Percentiles rank a stretch among this genome's conserved stretches.
These are phyloP conservation scores for Coix lacrymajobi DNA, from an alignment of 176 grass and related monocot species.

Conservation along the genomic window DNA sequence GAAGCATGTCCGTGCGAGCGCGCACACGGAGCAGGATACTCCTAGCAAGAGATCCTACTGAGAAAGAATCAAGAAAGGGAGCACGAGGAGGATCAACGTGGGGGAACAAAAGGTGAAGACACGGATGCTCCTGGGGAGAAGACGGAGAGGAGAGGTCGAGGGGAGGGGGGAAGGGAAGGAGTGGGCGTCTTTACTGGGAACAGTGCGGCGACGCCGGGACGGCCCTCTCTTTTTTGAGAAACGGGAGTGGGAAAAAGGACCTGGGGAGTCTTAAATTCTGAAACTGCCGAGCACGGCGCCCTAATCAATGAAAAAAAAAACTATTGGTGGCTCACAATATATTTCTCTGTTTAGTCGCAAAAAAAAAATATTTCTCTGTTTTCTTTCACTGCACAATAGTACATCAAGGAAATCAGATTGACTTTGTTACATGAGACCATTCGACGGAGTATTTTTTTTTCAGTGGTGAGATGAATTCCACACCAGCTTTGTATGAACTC, in stretches of 20 bases:
- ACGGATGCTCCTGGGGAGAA: constrained; percentile 14
- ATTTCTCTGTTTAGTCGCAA: neutral
- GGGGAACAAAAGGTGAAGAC: neutral
- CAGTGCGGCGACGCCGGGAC: constrained; percentile 20
- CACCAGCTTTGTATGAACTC: neutral
- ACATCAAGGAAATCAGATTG: neutral
- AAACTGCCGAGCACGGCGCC: neutral
- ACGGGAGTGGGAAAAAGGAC: neutral
- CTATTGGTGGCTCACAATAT: neutral
- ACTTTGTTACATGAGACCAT: neutral
- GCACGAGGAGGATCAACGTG: neutral
- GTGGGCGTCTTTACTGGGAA: constrained; percentile 33
- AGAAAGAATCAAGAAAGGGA: constrained; percentile 11
- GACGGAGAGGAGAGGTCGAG: neutral
- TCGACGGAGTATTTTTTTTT: neutral
- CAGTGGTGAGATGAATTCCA: neutral
- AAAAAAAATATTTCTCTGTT: neutral
- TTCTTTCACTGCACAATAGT: neutral
- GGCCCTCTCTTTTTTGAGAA: constrained; percentile 18
- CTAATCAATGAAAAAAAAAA: neutral
- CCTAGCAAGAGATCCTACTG: neutral
- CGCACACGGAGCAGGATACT: neutral
- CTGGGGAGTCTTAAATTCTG: neutral
- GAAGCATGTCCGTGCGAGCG: neutral
- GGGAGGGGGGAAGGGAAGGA: neutral